Percentiles rank a stretch among this genome's conserved stretches.
phyloP scores from a whole-genome alignment of 306 rosid genomes.

The Vigna radiata region DNA sequence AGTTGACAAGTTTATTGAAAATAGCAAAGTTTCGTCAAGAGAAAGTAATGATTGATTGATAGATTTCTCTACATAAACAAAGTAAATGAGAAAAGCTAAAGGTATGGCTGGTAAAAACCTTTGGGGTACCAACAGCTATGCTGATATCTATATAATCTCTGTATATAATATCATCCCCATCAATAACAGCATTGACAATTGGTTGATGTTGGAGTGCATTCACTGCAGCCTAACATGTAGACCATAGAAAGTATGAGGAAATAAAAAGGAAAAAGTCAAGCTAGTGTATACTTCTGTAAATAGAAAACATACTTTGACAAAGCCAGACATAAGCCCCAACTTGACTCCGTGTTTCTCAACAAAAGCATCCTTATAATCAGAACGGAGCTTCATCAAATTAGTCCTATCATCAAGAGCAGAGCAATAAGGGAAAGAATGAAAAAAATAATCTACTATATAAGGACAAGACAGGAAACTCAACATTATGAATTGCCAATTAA shows the following conservation, averaged over 20 bases:
- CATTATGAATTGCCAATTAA: conserved; percentile 16
- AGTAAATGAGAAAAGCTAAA: conserved; percentile 32
- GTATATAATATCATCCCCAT: conserved; percentile 86
- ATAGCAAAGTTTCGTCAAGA: conserved; percentile 18
- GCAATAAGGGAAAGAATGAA: conserved; percentile 42
- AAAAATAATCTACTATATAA: conserved; percentile 7
- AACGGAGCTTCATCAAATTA: conserved; percentile 88
- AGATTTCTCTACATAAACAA: conserved; percentile 18
- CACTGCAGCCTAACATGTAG: conserved; percentile 74
- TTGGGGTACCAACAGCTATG: conserved; percentile 82
- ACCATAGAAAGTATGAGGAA: conserved; percentile 12
- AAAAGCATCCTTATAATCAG: conserved; percentile 90
- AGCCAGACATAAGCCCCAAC: conserved; percentile 90
- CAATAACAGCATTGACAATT: conserved; percentile 83
- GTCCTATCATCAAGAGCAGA: conserved; percentile 66
- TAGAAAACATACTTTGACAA: conserved; percentile 66
- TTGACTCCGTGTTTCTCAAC: conserved; percentile 88
- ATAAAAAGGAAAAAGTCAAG: conserved; percentile 22
- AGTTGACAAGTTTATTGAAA: not conserved
- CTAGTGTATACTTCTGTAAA: conserved; percentile 23
- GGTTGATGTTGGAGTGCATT: conserved; percentile 85
- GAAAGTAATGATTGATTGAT: not conserved
- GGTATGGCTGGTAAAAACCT: conserved; percentile 54
- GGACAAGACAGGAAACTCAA: conserved; percentile 4
- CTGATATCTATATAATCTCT: conserved; percentile 84